A percentile compares a stretch with the other conserved stretches of the same genome.
phyloP scores from a whole-genome alignment of 2,329 filamentous ascomycete species.

The Teratosphaeria pseudoeucalypti region DNA sequence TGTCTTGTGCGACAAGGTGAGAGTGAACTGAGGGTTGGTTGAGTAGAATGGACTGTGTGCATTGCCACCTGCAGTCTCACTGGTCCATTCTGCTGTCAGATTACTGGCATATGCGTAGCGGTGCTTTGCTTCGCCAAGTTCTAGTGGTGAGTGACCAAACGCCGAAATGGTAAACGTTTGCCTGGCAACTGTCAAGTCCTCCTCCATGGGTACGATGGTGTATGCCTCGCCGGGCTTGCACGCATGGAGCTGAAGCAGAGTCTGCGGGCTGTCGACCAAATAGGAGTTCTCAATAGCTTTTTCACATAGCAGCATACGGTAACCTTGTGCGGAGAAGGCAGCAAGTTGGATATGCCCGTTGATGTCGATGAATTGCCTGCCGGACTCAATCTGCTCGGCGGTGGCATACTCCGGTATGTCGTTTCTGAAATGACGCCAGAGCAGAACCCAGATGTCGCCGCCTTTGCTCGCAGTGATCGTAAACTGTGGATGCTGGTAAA shows the following conservation, averaged over 20 bases:
- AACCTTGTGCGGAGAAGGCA: constrained; percentile 61
- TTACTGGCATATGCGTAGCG: constrained; percentile 50
- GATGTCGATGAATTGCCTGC: constrained; percentile 28
- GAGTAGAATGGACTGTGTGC: constrained; percentile 65
- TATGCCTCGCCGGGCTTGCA: constrained; percentile 42
- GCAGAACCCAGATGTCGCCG: constrained; percentile 68
- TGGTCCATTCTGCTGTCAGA: constrained; percentile 60
- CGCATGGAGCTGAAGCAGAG: constrained; percentile 65
- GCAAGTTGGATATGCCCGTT: constrained; percentile 81
- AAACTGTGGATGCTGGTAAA: constrained; percentile 55
- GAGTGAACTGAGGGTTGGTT: constrained; percentile 76
- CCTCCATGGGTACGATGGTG: constrained; percentile 64
- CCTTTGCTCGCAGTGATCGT: constrained; percentile 41
- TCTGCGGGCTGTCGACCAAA: constrained; percentile 79
- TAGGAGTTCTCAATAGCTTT: constrained; percentile 64
- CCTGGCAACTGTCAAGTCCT: constrained; percentile 59
- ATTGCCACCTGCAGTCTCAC: constrained; percentile 74
- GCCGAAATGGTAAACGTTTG: constrained; percentile 84
- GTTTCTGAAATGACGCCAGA: constrained; percentile 67
- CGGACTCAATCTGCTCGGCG: constrained; percentile 31
- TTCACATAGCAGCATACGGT: constrained; percentile 64
- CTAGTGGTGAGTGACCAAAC: constrained; percentile 57
- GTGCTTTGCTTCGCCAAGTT: constrained; percentile 51
- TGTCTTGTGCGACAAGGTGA: constrained; percentile 48
- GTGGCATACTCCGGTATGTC: constrained; percentile 15